Percentiles rank a stretch among this genome's conserved stretches.
These are phyloP conservation scores for Melanomma pulvis-pyrius DNA, from an alignment of 495 filamentous ascomycete genomes.

Conservation along the genomic window DNA sequence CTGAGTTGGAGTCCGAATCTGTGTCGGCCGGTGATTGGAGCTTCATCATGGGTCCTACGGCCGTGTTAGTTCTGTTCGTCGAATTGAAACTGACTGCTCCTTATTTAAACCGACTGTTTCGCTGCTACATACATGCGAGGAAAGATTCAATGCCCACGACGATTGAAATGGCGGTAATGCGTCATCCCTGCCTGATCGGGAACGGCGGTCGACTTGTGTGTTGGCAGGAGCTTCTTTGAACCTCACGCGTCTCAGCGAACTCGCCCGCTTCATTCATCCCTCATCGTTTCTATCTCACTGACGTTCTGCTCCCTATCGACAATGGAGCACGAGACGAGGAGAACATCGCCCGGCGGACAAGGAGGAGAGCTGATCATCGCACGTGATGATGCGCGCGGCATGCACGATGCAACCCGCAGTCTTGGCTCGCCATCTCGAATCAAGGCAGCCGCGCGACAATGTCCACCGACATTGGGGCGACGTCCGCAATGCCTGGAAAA, in stretches of 20 bases:
- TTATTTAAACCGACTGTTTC: neutral
- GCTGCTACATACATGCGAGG: neutral
- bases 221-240: conserved; percentile 6
- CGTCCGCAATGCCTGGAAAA: neutral
- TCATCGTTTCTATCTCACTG: neutral
- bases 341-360: neutral
- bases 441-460: neutral
- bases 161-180: neutral
- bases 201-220: neutral
- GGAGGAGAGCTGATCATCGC: neutral
- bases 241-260: neutral
- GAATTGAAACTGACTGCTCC: too few species aligned
- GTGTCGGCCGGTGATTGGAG: neutral
- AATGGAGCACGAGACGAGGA: too few species aligned
- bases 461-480: neutral
- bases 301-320: neutral
- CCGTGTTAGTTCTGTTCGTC: too few species aligned
- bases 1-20: neutral
- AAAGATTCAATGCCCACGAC: neutral
- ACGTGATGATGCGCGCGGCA: conserved; percentile 9
- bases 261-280: neutral
- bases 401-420: neutral
- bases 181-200: conserved; percentile 1
- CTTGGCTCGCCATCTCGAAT: conserved; percentile 3
- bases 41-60: neutral